Percentiles rank a stretch among this genome's conserved stretches.
Conservation (phyloP, 495 filamentous ascomycete genomes). For the Cladorrhinum samala region DNA sequence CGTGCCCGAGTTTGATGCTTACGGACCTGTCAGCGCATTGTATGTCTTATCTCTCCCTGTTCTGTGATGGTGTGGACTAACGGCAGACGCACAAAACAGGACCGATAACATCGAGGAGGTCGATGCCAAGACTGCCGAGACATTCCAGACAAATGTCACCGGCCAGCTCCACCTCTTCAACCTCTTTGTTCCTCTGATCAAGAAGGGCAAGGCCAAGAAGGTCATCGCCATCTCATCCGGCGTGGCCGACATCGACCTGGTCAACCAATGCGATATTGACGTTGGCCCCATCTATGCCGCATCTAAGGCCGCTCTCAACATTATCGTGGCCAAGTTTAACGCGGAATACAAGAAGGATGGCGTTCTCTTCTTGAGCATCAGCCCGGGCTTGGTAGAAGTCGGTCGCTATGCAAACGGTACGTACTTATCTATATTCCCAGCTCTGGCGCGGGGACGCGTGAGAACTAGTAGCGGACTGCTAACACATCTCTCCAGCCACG, state of each 20-base stretch:
- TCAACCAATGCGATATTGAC: slow-evolving; percentile 21
- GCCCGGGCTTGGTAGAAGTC: slow-evolving; percentile 44
- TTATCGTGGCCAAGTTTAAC: slow-evolving; percentile 42
- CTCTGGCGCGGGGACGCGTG: no score
- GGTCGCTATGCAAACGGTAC: slow-evolving; percentile 26
- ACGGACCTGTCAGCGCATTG: slow-evolving; percentile 12
- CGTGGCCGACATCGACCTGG: slow-evolving; percentile 34
- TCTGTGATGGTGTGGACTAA: no score
- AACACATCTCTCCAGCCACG: slow-evolving; percentile 26
- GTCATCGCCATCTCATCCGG: slow-evolving; percentile 48
- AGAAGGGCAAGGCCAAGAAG: slow-evolving; percentile 47
- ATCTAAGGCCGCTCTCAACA: slow-evolving; percentile 41
- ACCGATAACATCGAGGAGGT: slow-evolving; percentile 25
- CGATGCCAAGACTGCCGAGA: slow-evolving; percentile 14
- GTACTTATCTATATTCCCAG: neutral
- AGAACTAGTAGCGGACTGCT: neutral
- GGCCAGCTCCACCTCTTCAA: slow-evolving; percentile 49
- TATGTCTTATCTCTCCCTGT: no score
- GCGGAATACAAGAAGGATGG: slow-evolving; percentile 47
- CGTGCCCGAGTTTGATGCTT: slow-evolving; percentile 20
- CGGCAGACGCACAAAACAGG: slow-evolving; percentile 11
- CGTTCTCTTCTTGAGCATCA: slow-evolving; percentile 44
- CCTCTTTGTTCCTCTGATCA: slow-evolving; percentile 47
- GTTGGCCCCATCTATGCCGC: slow-evolving; percentile 24
- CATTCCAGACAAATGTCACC: slow-evolving; percentile 42